Conservation (phyloP, 495 filamentous ascomycete species). For the Glutinoglossum americanum region DNA sequence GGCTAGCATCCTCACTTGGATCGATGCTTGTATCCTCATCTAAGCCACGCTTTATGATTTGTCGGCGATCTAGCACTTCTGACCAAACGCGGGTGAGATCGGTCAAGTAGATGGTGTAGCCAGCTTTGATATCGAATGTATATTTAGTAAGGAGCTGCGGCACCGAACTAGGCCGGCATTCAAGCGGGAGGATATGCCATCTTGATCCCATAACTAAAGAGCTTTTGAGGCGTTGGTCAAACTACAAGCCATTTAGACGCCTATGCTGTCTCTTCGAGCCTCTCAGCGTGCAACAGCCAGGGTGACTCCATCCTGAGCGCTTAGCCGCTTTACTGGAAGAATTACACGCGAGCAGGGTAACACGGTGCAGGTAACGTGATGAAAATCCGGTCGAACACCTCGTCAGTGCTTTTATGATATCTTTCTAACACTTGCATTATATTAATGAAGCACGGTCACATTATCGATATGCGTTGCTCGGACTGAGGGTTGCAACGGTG, state of each 20-base stretch:
- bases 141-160: not conserved
- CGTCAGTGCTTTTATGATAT: too few species aligned
- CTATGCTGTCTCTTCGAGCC: too few species aligned
- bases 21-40: conserved; percentile 60
- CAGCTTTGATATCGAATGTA: conserved; percentile 6
- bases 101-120: conserved; percentile 58
- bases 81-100: conserved; percentile 77
- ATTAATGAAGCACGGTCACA: not conserved
- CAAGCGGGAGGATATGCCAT: not conserved
- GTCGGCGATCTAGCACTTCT: conserved; percentile 38
- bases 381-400: too few species aligned
- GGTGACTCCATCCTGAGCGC: not conserved
- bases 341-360: not conserved
- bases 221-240: not conserved
- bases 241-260: not conserved
- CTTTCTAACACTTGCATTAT: too few species aligned
- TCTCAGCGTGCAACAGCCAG: not conserved
- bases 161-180: not conserved
- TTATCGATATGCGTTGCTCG: not conserved
- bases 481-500: not conserved
- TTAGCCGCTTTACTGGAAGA: too few species aligned
- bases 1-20: conserved; percentile 50
- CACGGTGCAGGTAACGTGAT: not conserved
- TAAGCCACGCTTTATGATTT: conserved; percentile 43
- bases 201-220: not conserved